Evolutionary conservation across 768 basidiomycete genomes (phyloP).

Genomic region (Podaxis sp.): DNA sequence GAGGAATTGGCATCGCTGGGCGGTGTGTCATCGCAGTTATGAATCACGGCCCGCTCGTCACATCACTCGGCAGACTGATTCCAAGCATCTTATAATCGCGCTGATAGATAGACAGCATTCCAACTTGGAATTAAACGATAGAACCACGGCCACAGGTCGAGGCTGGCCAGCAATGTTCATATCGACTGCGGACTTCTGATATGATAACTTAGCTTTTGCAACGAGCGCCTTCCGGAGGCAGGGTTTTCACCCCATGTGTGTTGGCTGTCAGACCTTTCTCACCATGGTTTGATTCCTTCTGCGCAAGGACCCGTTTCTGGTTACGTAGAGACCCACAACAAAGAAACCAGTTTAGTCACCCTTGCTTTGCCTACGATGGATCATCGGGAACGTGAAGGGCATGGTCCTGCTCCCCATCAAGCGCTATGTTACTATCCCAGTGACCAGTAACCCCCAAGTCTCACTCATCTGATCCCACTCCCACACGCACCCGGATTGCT

Average conservation of each 20-base stretch:
- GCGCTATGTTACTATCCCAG: not conserved
- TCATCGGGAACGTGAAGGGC: constrained; percentile 2
- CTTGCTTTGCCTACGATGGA: not conserved
- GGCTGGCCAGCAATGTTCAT: constrained; percentile 2
- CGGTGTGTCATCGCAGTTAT: not conserved
- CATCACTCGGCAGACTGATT: not conserved
- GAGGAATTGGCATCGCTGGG: not conserved
- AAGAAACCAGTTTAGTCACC: not conserved
- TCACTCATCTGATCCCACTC: constrained; percentile 4
- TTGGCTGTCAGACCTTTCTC: not conserved
- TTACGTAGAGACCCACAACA: not conserved
- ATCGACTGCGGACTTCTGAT: constrained; percentile 6
- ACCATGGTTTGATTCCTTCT: not conserved
- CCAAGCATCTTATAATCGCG: not conserved
- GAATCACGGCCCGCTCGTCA: not conserved
- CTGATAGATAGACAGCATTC: not conserved
- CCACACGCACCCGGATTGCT: not conserved
- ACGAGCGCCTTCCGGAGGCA: not conserved
- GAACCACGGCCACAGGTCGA: not conserved
- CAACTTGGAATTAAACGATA: constrained; percentile 1
- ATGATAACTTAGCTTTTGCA: constrained; percentile 5
- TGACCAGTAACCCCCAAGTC: not conserved
- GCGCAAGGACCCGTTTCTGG: not conserved
- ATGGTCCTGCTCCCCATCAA: not conserved
- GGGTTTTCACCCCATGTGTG: not conserved